Percentiles rank a stretch among this genome's conserved stretches.
phyloP scores from a whole-genome alignment of 768 basidiomycete species.

The Mycena floridula region DNA sequence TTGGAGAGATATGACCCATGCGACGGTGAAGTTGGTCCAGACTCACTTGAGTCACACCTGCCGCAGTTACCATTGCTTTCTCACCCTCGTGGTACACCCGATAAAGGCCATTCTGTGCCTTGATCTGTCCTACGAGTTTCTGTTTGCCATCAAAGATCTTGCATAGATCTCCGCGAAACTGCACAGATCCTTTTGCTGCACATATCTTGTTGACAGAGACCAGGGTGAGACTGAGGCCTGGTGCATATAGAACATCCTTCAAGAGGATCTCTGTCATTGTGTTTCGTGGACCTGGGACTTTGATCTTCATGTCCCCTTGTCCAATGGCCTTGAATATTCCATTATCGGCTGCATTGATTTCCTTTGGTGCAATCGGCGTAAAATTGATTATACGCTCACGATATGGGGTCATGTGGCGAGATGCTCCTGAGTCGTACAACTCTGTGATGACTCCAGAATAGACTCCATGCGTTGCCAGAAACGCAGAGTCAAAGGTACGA shows the following conservation, averaged over 20 bases:
- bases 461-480: not conserved
- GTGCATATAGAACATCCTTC: constrained; percentile 5
- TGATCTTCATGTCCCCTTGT: constrained; percentile 21
- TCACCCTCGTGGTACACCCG: not conserved
- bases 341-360: constrained; percentile 25
- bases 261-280: constrained; percentile 16
- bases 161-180: constrained; percentile 18
- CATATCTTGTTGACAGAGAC: constrained; percentile 24
- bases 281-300: constrained; percentile 16
- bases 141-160: constrained; percentile 16
- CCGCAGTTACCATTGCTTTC: not conserved
- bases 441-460: constrained; percentile 7
- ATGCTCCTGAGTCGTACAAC: constrained; percentile 31
- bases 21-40: not conserved
- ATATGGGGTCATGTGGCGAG: constrained; percentile 28
- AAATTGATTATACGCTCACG: constrained; percentile 23
- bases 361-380: constrained; percentile 13
- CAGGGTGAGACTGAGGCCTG: constrained; percentile 20
- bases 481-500: not conserved
- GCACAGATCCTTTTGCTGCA: constrained; percentile 14
- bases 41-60: not conserved
- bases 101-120: constrained; percentile 14
- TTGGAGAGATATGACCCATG: not conserved
- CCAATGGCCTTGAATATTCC: constrained; percentile 21
- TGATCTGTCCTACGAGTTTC: constrained; percentile 13